A percentile compares a stretch with the other conserved stretches of the same genome.
These are phyloP conservation scores for Myxozyma mucilagina DNA, from an alignment of 805 yeast genomes.

Conservation along the genomic window DNA sequence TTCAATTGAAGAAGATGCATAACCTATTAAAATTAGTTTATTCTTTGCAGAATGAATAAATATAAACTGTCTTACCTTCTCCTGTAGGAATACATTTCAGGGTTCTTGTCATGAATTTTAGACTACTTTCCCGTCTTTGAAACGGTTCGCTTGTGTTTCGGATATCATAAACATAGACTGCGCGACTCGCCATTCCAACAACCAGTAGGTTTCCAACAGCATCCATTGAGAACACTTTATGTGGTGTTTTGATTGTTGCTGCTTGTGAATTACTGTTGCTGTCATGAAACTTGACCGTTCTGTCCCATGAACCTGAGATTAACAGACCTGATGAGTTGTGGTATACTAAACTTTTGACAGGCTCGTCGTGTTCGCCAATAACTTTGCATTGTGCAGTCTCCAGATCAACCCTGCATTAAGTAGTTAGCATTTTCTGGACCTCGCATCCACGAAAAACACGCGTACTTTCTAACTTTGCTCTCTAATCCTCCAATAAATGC, in stretches of 20 bases:
- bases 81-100: conserved; percentile 56
- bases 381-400: conserved; percentile 44
- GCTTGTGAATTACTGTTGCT: conserved; percentile 37
- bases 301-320: conserved; percentile 66
- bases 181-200: conserved; percentile 55
- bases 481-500: conserved; percentile 28
- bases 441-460: background rate
- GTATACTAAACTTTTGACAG: conserved; percentile 44
- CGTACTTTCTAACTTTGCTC: conserved; percentile 15
- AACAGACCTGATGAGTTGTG: conserved; percentile 41
- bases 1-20: conserved; percentile 70
- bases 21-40: conserved; percentile 15
- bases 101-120: conserved; percentile 63
- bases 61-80: conserved; percentile 46
- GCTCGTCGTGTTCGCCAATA: conserved; percentile 44
- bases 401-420: conserved; percentile 46
- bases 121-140: conserved; percentile 59
- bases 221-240: conserved; percentile 67
- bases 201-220: conserved; percentile 49
- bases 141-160: conserved; percentile 50
- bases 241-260: conserved; percentile 39
- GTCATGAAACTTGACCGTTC: conserved; percentile 52
- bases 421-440: background rate
- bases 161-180: conserved; percentile 58
- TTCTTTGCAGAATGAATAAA: background rate